These are phyloP conservation scores for Hysterangium stoloniferum DNA, from an alignment of 768 basidiomycete genomes.

Conservation along the genomic window DNA sequence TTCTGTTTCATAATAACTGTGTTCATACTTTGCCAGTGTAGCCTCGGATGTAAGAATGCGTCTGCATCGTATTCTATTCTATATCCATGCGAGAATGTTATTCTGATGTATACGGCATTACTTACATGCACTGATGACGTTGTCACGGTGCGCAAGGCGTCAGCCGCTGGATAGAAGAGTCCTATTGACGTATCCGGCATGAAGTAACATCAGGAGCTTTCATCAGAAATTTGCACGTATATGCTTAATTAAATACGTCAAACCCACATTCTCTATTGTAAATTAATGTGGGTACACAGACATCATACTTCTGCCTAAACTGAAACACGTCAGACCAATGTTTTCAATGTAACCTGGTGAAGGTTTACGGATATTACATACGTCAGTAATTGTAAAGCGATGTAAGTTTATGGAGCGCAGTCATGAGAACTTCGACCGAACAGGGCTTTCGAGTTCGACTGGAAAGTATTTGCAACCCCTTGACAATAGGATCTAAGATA, in stretches of 20 bases:
- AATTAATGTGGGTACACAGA: neutral
- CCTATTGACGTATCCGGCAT: constrained; percentile 27
- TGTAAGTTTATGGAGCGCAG: constrained; percentile 65
- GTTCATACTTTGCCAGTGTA: constrained; percentile 29
- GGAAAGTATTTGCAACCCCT: constrained; percentile 39
- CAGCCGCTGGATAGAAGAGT: constrained; percentile 42
- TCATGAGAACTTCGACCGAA: constrained; percentile 63
- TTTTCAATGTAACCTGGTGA: too few species aligned
- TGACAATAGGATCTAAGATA: constrained; percentile 42
- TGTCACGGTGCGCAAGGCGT: constrained; percentile 45
- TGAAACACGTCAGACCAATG: too few species aligned
- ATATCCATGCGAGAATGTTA: too few species aligned
- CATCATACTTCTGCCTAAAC: too few species aligned
- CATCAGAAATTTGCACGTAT: neutral
- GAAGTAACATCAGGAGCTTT: neutral
- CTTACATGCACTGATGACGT: constrained; percentile 48
- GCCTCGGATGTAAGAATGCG: constrained; percentile 30
- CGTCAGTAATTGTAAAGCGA: too few species aligned
- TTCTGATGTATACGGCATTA: too few species aligned
- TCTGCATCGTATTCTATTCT: neutral
- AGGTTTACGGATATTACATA: too few species aligned
- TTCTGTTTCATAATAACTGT: neutral
- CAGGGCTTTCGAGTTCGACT: too few species aligned
- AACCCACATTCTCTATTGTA: neutral
- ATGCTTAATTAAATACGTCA: neutral